Base-by-base conservation (phyloP, 495 filamentous ascomycete genomes). In the Terfezia claveryi region DNA sequence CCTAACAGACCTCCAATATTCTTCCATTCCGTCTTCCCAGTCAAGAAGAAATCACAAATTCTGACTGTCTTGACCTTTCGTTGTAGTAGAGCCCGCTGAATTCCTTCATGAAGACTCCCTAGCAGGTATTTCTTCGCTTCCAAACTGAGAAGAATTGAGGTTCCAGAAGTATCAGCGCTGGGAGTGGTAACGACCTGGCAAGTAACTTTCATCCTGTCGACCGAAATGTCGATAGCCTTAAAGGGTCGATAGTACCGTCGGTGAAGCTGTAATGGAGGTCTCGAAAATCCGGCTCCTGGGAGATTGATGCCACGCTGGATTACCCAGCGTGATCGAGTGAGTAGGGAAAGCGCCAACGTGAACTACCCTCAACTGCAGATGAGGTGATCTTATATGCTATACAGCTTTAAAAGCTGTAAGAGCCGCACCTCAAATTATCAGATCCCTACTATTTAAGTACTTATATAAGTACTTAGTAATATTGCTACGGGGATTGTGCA, bases 121-220 rank as follows among this genome's bases (percentile, higher is more conserved):
- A 98, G 80, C n/a, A 96, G 53, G 65, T 96, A 98, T 49, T 86
- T 78, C 63, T 80, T 79, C 52, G 77, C 72, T 54, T 87, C 82
- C 63, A 86, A 87, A 62, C 85, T 76, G 10, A 96, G 73, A 36
- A 83, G 51, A 27, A 96, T 61, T 16, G 76, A 74, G 23, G 84
- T 84, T 44, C 88, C 92, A 14, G 81, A 80, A 1, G 91, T 92
- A 64, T 98, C 91, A 55, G 80, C 80, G 61, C 91, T 87, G n/a
- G 92, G 88, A 27, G 82, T 82, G 52, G 77, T 81, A 57, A 89
- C 62, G 58, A 95, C 66, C 66, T 89, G 77, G 49, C 84, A 74
- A 61, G 68, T 73, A 65, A 70, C 80, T 65, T 77, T 74, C 88
- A 93, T 93, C 49, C 55, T 69, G 37, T 46, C 41, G 41, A 46